Evolutionary conservation across 305 asterid species (phyloP), one percentile per base, ranked within the genome.

Genomic region (Lippia alba): DNA sequence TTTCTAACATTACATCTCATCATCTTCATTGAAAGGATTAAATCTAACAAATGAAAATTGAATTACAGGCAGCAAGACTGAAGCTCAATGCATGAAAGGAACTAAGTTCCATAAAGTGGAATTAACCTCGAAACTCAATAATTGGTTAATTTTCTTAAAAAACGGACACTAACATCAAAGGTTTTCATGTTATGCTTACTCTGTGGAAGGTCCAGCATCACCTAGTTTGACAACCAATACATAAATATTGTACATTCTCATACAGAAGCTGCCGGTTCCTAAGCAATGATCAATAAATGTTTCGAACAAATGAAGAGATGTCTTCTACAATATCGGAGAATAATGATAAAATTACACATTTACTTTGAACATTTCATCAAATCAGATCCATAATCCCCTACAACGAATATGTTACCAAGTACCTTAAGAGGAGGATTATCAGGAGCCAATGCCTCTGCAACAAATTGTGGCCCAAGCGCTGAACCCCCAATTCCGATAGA

Each of bases 371-470:
- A 12, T 53, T 12, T 39, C 1, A 24, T 36, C 57, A 66, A 61
- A 53, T 59, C 30, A 45, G 56, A 60, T 45, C 49, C 34, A 68
- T 8, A 48, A 8, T 17, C 54, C 57, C 17, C 4, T 44, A 67
- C 12, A 33, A 39, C n/a, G 70, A 55, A 68, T 41, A 40, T 45
- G 34, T 19, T 40, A 11, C 49, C 48, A 66, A 63, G 65, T 80
- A 92, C 99, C 99, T 92, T 95, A 60, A 95, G 94, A 63, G 98
- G 98, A 77, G 99, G 99, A 81, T 95, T 95, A 80, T 95, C 98
- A 12, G 98, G 99, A 65, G 99, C 96, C 86, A 95, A 80, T 33
- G 99, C 99, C 91, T 95, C 98, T 3, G 99, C 98, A 57, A 95
- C 98, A 84, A 95, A 95, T 68, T 95, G 97, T 34, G 99, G 99